Percentiles rank a stretch among this genome's conserved stretches.
Evolutionary conservation across 345 rosid species (phyloP).

Genomic region (Arabis hirsuta): DNA sequence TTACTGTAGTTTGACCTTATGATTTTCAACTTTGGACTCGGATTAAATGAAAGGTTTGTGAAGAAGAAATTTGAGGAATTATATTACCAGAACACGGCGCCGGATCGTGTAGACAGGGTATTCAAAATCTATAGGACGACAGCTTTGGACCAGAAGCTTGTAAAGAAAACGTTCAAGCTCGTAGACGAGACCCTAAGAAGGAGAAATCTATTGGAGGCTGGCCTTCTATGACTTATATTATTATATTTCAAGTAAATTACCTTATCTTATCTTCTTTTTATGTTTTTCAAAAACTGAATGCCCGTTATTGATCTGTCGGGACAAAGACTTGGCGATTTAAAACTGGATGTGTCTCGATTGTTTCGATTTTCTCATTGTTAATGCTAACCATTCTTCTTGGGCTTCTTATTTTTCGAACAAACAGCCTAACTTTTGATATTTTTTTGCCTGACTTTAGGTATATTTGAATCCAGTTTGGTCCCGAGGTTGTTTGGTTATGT

Average conservation of each 20-base stretch:
- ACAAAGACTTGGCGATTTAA: constrained; percentile 14
- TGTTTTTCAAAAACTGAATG: not conserved
- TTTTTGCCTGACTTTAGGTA: too few relatives aligned
- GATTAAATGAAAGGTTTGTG: constrained; percentile 62
- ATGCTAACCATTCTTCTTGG: not conserved
- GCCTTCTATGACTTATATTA: constrained; percentile 61
- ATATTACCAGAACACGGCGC: constrained; percentile 84
- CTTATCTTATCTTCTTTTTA: not conserved
- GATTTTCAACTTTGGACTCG: not conserved
- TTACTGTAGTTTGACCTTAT: not conserved
- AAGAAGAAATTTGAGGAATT: constrained; percentile 96
- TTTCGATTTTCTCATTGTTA: constrained; percentile 4
- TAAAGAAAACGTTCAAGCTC: constrained; percentile 97
- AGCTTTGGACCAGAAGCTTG: constrained; percentile 95
- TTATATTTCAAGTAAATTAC: constrained; percentile 33
- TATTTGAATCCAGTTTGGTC: too few relatives aligned
- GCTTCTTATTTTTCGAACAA: not conserved
- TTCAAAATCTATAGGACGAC: constrained; percentile 96
- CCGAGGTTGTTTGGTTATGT: too few relatives aligned
- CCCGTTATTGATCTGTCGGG: constrained; percentile 9
- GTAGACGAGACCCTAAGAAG: constrained; percentile 93
- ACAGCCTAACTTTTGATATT: too few relatives aligned
- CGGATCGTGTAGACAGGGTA: constrained; percentile 85
- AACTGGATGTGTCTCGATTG: not conserved
- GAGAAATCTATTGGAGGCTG: constrained; percentile 93